A percentile compares a stretch with the other conserved stretches of the same genome.
These are phyloP conservation scores for Sideroxylon spinosum DNA, from an alignment of 179 eudicot species.

Conservation along the genomic window DNA sequence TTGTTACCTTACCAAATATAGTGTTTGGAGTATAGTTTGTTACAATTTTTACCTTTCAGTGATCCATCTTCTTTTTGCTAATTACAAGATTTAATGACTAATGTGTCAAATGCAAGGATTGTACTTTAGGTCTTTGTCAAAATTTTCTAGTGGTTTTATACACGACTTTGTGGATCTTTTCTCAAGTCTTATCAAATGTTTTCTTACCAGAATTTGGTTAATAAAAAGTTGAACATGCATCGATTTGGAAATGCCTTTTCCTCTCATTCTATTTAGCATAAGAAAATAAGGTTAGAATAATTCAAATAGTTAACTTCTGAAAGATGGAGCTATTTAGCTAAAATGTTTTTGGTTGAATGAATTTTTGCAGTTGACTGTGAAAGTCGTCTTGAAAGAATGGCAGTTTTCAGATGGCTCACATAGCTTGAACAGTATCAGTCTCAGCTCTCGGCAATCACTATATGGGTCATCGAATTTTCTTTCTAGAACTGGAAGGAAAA, in stretches of 20 bases:
- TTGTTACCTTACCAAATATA: not conserved
- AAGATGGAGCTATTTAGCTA: constrained; percentile 18
- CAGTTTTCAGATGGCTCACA: constrained; percentile 83
- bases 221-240: not conserved
- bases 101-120: not conserved
- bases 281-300: not conserved
- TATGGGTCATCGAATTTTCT: constrained; percentile 44
- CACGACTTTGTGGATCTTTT: not conserved
- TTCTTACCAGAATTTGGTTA: too few relatives aligned
- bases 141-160: not conserved
- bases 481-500: constrained; percentile 72
- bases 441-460: constrained; percentile 45
- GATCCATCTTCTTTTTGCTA: not conserved
- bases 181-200: too few relatives aligned
- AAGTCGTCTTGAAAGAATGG: constrained; percentile 86
- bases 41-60: not conserved
- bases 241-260: too few relatives aligned
- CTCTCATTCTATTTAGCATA: not conserved
- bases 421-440: constrained; percentile 35
- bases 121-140: not conserved
- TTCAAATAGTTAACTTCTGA: not conserved
- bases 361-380: constrained; percentile 67
- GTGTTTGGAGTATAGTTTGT: not conserved
- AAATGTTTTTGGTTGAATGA: constrained; percentile 5
- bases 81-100: not conserved